A percentile compares a stretch with the other conserved stretches of the same genome.
phyloP scores from a whole-genome alignment of 23 red algal species.

The Gracilariopsis chorda region DNA sequence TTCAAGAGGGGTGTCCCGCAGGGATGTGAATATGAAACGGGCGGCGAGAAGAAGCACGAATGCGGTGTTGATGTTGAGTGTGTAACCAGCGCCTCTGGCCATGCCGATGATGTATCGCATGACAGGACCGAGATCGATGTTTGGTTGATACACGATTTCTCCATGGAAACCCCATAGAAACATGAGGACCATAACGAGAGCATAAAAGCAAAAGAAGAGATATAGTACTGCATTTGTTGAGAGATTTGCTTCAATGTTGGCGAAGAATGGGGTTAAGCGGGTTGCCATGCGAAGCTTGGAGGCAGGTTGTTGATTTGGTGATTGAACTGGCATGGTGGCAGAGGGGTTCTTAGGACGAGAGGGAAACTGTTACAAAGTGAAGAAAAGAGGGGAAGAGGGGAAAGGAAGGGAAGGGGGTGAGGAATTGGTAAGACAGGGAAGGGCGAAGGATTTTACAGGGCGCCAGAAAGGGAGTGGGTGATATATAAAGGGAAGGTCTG shows the following conservation, averaged over 20 bases:
- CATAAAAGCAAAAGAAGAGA: constrained; percentile 48
- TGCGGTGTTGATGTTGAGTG: constrained; percentile 74
- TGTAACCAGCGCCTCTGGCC: constrained; percentile 59
- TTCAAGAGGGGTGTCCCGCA: constrained; percentile 24
- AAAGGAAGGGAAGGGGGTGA: too few relatives aligned
- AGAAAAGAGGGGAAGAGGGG: too few relatives aligned
- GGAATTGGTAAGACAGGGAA: too few relatives aligned
- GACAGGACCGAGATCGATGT: background rate
- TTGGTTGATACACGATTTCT: background rate
- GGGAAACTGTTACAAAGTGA: too few relatives aligned
- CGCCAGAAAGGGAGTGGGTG: too few relatives aligned
- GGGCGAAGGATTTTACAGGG: too few relatives aligned
- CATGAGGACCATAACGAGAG: constrained; percentile 28
- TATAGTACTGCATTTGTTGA: constrained; percentile 34
- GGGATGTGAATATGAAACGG: background rate
- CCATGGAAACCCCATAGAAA: constrained; percentile 40
- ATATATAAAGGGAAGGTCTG: too few relatives aligned
- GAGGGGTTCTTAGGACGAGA: too few relatives aligned
- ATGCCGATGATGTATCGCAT: constrained; percentile 26
- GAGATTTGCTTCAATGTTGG: constrained; percentile 32
- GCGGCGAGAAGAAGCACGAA: constrained; percentile 53
- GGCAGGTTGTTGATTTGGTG: too few relatives aligned
- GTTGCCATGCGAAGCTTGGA: background rate
- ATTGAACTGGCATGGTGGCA: too few relatives aligned
- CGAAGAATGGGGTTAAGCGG: background rate